phyloP scores from a whole-genome alignment of 495 filamentous ascomycete genomes.

The Podospora didyma region DNA sequence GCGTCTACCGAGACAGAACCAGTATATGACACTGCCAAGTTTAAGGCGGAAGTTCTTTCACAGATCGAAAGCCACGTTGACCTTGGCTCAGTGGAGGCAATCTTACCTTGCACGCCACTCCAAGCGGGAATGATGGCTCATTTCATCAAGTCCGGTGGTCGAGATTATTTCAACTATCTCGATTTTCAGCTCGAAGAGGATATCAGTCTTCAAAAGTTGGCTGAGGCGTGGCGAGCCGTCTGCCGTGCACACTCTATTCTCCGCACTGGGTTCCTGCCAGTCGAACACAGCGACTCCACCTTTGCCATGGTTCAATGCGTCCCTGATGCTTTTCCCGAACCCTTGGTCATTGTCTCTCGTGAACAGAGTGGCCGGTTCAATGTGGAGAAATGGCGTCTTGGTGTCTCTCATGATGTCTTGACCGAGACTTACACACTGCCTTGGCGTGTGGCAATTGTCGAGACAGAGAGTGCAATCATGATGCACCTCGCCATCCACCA shows the following conservation, averaged over 20 bases:
- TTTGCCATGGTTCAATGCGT: constrained; percentile 66
- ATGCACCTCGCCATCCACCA: constrained; percentile 56
- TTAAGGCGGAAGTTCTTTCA: constrained; percentile 26
- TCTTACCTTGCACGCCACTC: constrained; percentile 61
- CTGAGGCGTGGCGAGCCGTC: constrained; percentile 54
- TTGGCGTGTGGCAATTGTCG: constrained; percentile 29
- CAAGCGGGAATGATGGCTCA: constrained; percentile 62
- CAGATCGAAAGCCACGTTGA: constrained; percentile 16
- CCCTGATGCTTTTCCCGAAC: not conserved
- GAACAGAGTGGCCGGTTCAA: constrained; percentile 14
- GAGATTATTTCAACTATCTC: constrained; percentile 60
- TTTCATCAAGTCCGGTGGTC: constrained; percentile 51
- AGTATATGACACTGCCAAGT: constrained; percentile 40
- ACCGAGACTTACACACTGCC: constrained; percentile 11
- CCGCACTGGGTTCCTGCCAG: constrained; percentile 61
- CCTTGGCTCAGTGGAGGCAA: constrained; percentile 29
- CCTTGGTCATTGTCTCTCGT: not conserved
- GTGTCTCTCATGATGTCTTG: constrained; percentile 11
- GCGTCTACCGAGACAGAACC: not conserved
- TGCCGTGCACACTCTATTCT: constrained; percentile 59
- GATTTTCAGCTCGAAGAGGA: constrained; percentile 36
- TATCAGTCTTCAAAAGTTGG: constrained; percentile 26
- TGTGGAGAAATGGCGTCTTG: constrained; percentile 26
- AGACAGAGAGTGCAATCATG: constrained; percentile 28
- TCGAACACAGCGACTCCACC: constrained; percentile 53